A percentile compares a stretch with the other conserved stretches of the same genome.
phyloP scores from a whole-genome alignment of 331 rosid species.

The Telfairia occidentalis region DNA sequence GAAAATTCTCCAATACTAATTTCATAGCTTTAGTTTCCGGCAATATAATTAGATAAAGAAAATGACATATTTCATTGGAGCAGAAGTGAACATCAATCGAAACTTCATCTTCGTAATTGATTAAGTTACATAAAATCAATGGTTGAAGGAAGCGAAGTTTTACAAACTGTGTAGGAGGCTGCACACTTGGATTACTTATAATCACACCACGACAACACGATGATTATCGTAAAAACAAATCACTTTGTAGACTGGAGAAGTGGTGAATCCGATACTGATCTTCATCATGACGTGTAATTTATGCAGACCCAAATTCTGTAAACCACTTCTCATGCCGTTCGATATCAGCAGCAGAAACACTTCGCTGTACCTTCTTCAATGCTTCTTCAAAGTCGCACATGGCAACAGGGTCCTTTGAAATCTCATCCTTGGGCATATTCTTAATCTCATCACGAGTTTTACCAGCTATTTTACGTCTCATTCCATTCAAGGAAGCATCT shows the following conservation, averaged over 20 bases:
- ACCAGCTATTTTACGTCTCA: conserved; percentile 97
- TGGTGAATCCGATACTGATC: not conserved
- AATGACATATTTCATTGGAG: not conserved
- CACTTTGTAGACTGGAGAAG: not conserved
- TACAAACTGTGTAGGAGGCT: not conserved
- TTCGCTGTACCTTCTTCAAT: conserved; percentile 75
- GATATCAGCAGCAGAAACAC: conserved; percentile 85
- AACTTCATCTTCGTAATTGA: not conserved
- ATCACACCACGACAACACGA: conserved; percentile 3
- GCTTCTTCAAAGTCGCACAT: conserved; percentile 99
- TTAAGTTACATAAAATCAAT: not conserved
- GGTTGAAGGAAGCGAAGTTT: not conserved
- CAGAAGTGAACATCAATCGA: not conserved
- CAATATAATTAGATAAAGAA: not conserved
- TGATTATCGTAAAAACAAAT: conserved; percentile 1
- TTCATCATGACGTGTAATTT: conserved; percentile 5
- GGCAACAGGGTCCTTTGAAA: conserved; percentile 92
- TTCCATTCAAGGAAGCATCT: conserved; percentile 96
- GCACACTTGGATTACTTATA: conserved; percentile 4
- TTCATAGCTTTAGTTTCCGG: not conserved
- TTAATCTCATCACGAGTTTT: conserved; percentile 97
- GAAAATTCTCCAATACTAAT: not conserved
- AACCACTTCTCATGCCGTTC: conserved; percentile 71
- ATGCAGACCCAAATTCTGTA: conserved; percentile 49
- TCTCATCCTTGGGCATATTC: conserved; percentile 90